These are phyloP conservation scores for Neocucurbitaria cava DNA, from an alignment of 2,329 filamentous ascomycete genomes.

Conservation along the genomic window DNA sequence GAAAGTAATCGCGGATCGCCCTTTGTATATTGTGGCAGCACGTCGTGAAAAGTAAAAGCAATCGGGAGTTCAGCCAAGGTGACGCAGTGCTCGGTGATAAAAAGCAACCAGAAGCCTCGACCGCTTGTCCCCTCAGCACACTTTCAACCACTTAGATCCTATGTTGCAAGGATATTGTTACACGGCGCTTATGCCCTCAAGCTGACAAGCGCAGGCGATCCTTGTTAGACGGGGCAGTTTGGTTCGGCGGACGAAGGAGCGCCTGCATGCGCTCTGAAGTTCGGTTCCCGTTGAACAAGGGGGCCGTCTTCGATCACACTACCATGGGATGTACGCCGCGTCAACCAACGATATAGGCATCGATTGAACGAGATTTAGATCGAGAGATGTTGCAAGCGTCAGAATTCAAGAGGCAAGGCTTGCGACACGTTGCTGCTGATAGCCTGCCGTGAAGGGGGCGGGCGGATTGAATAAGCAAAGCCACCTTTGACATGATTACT, in stretches of 20 bases:
- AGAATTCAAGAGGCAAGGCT: not conserved
- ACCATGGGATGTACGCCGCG: too few relatives aligned
- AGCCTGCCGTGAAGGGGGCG: not conserved
- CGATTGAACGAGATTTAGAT: not conserved
- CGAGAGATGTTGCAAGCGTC: not conserved
- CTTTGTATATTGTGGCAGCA: not conserved
- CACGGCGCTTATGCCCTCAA: conserved; percentile 6
- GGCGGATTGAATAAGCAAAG: not conserved
- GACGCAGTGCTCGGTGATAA: conserved; percentile 14
- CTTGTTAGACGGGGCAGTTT: not conserved
- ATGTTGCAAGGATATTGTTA: conserved; percentile 11
- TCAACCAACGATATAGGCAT: not conserved
- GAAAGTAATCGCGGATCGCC: not conserved
- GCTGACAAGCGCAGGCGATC: conserved; percentile 14
- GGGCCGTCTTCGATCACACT: not conserved
- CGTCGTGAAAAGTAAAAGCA: not conserved
- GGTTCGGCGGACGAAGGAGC: not conserved
- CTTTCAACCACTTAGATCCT: not conserved
- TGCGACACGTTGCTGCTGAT: not conserved
- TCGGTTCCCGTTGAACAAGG: not conserved
- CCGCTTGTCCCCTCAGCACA: not conserved
- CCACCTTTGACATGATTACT: not conserved
- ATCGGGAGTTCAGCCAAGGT: not conserved
- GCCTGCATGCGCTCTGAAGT: not conserved
- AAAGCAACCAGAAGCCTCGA: not conserved